These are phyloP conservation scores for Trichophyton schoenleinii DNA, from an alignment of 2,329 filamentous ascomycete species.

Conservation along the genomic window DNA sequence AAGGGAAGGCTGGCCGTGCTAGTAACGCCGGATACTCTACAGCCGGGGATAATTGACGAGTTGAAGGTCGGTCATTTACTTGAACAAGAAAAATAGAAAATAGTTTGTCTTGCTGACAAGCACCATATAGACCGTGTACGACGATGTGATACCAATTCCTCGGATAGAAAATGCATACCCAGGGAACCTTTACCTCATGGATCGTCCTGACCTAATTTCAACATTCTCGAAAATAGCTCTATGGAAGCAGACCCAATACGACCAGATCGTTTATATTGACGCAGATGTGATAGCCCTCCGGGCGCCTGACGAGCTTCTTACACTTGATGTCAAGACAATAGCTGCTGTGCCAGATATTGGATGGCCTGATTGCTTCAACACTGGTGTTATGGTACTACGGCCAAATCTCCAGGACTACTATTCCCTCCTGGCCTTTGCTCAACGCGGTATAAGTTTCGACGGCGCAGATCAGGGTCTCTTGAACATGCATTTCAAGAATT, in stretches of 20 bases:
- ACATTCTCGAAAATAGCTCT: conserved; percentile 94
- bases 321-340: conserved; percentile 44
- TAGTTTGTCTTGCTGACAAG: background rate
- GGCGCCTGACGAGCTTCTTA: conserved; percentile 86
- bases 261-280: conserved; percentile 88
- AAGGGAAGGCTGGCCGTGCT: conserved; percentile 74
- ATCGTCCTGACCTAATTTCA: conserved; percentile 75
- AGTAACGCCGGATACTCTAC: conserved; percentile 68
- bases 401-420: conserved; percentile 82
- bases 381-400: conserved; percentile 84
- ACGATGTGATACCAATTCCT: conserved; percentile 75
- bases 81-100: background rate
- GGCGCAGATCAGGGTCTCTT: conserved; percentile 91
- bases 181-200: conserved; percentile 81
- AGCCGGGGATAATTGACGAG: conserved; percentile 60
- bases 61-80: conserved; percentile 49
- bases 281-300: conserved; percentile 84
- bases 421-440: conserved; percentile 69
- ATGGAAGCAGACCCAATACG: conserved; percentile 83
- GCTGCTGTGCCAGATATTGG: conserved; percentile 84
- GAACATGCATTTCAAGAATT: conserved; percentile 84
- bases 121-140: conserved; percentile 56
- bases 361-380: conserved; percentile 97
- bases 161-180: conserved; percentile 64
- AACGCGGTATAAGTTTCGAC: conserved; percentile 84